These are phyloP conservation scores for Apiotrichum akiyoshidainum DNA, from an alignment of 1,284 basidiomycete species.

Conservation along the genomic window DNA sequence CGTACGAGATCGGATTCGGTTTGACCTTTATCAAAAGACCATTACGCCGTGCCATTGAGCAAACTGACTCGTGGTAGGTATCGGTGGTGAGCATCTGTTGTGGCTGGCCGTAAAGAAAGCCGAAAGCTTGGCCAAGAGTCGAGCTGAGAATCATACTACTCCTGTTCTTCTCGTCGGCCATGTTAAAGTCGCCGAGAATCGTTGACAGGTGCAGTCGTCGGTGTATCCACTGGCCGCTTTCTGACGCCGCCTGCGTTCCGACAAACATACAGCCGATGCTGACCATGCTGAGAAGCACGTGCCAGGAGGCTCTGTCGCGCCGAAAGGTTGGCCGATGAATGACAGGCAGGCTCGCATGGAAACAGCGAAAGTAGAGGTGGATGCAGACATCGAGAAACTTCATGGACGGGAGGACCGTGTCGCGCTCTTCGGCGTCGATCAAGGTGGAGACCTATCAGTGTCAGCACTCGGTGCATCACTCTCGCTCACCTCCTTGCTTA, in stretches of 20 bases:
- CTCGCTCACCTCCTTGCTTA: neutral
- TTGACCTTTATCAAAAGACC: constrained; percentile 6
- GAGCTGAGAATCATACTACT: constrained; percentile 7
- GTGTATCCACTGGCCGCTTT: constrained; percentile 17
- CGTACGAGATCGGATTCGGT: constrained; percentile 9
- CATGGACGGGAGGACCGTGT: constrained; percentile 13
- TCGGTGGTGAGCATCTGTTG: constrained; percentile 16
- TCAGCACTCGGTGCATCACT: neutral
- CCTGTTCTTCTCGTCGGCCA: constrained; percentile 2
- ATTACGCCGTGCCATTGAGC: constrained; percentile 10
- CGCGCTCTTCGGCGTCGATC: neutral
- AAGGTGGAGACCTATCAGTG: neutral
- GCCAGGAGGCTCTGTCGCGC: constrained; percentile 29
- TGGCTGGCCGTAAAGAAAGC: constrained; percentile 12
- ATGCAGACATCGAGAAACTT: constrained; percentile 18
- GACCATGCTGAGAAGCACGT: constrained; percentile 30
- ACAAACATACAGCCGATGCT: constrained; percentile 20
- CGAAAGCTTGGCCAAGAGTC: constrained; percentile 12
- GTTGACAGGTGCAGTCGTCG: constrained; percentile 7
- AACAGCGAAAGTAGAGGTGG: constrained; percentile 42
- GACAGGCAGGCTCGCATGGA: constrained; percentile 40
- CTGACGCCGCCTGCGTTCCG: constrained; percentile 11
- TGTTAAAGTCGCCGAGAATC: constrained; percentile 8
- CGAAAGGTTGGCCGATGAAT: constrained; percentile 36
- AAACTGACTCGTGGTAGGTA: constrained; percentile 7